Conservation (phyloP, 345 rosid genomes). For the Salix purpurea region DNA sequence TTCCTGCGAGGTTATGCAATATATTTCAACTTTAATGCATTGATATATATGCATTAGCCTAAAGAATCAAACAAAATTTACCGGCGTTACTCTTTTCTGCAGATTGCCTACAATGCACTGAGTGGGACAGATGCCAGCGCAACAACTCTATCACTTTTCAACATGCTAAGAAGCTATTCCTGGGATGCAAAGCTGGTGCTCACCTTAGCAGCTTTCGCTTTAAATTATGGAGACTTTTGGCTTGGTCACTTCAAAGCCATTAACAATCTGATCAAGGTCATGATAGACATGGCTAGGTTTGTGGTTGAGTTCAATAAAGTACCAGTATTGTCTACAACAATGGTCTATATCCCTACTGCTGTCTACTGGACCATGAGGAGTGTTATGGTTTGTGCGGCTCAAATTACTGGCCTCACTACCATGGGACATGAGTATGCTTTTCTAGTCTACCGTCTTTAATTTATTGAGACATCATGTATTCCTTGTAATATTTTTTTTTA, state of each 20-base stretch:
- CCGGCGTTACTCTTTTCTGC: neutral
- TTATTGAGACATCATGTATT: neutral
- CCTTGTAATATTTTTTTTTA: neutral
- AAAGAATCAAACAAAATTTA: neutral
- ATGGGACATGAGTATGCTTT: slow-evolving; percentile 12
- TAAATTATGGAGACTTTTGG: slow-evolving; percentile 73
- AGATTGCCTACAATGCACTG: slow-evolving; percentile 60
- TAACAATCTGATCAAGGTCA: no score
- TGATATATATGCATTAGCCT: neutral
- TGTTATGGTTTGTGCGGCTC: no score
- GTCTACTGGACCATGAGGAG: no score
- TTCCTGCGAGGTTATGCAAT: slow-evolving; percentile 18
- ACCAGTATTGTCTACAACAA: no score
- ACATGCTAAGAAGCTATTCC: slow-evolving; percentile 50
- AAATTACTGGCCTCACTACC: no score
- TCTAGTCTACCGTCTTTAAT: neutral
- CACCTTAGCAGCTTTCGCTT: slow-evolving; percentile 61
- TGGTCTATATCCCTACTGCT: no score
- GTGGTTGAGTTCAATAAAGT: no score
- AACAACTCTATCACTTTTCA: slow-evolving; percentile 49
- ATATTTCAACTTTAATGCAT: neutral
- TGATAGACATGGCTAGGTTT: no score
- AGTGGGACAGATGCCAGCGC: slow-evolving; percentile 54
- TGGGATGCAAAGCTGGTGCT: slow-evolving; percentile 76
- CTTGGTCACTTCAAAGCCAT: neutral